Evolutionary conservation across 495 filamentous ascomycete genomes (phyloP).

Genomic region (Penicillium paxilli): DNA sequence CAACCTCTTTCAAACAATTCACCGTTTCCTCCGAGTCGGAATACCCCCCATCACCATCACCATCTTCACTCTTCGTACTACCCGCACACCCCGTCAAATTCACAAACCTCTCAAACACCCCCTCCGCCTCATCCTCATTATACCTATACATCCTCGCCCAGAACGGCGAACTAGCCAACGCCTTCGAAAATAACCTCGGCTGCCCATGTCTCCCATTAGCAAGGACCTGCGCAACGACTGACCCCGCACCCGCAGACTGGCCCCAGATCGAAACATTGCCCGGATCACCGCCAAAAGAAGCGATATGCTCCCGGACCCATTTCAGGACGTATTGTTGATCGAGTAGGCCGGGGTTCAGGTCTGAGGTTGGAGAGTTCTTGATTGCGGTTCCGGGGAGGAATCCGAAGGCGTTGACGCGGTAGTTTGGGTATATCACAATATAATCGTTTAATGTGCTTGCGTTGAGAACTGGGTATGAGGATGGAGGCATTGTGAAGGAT

Average conservation of each 20-base stretch:
- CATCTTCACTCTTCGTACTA: conserved; percentile 5
- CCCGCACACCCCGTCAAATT: conserved; percentile 47
- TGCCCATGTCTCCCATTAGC: conserved; percentile 39
- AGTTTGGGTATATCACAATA: conserved; percentile 54
- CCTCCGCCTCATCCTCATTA: conserved; percentile 49
- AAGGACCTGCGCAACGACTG: conserved; percentile 56
- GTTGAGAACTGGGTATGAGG: conserved; percentile 57
- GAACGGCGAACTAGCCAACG: conserved; percentile 60
- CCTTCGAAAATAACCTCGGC: conserved; percentile 48
- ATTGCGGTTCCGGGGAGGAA: conserved; percentile 56
- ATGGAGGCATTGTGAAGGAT: conserved; percentile 52
- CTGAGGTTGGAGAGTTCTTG: conserved; percentile 43
- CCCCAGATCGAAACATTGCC: conserved; percentile 53
- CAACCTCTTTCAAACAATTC: conserved; percentile 48
- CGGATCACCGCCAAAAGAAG: conserved; percentile 51
- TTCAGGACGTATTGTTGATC: conserved; percentile 52
- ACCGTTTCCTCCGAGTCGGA: conserved; percentile 35
- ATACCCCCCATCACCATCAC: too few species aligned
- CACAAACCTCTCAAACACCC: conserved; percentile 44
- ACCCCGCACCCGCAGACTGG: conserved; percentile 56
- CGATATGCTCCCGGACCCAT: conserved; percentile 56
- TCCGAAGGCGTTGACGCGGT: conserved; percentile 60
- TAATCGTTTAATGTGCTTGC: conserved; percentile 47
- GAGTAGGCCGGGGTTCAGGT: conserved; percentile 50
- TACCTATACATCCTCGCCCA: conserved; percentile 60